These are phyloP conservation scores for Saccharomycopsis microspora DNA, from an alignment of 805 yeast genomes.

Conservation along the genomic window DNA sequence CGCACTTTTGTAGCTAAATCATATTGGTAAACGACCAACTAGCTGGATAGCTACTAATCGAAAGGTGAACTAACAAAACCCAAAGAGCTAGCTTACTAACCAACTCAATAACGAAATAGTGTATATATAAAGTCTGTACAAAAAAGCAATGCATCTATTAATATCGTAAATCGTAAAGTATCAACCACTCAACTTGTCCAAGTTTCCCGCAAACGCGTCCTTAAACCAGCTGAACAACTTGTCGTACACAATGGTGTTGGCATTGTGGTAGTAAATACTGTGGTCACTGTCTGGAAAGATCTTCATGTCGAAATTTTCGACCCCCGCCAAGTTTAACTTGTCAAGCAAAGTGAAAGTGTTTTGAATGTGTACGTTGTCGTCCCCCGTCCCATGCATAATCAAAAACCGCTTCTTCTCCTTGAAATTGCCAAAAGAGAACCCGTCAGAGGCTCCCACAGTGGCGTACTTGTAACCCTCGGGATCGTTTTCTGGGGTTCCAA, in stretches of 20 bases:
- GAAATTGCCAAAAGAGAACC: constrained; percentile 29
- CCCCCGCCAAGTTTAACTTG: constrained; percentile 39
- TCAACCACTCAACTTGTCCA: constrained; percentile 19
- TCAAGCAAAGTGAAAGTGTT: constrained; percentile 74
- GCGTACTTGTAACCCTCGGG: constrained; percentile 47
- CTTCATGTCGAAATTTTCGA: constrained; percentile 77
- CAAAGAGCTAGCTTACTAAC: neutral
- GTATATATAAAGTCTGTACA: too few relatives aligned
- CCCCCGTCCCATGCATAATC: constrained; percentile 94
- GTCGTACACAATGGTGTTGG: constrained; percentile 60
- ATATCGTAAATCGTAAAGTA: neutral
- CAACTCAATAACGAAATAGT: too few relatives aligned
- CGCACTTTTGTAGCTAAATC: too few relatives aligned
- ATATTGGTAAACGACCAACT: too few relatives aligned
- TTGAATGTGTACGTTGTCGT: constrained; percentile 94
- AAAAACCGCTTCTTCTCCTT: constrained; percentile 55
- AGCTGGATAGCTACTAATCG: too few relatives aligned
- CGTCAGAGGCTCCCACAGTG: constrained; percentile 28
- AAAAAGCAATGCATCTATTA: too few relatives aligned
- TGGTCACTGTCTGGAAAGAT: constrained; percentile 93
- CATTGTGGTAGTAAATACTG: constrained; percentile 69
- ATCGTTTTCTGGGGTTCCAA: constrained; percentile 73
- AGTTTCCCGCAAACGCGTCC: constrained; percentile 39
- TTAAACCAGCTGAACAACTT: constrained; percentile 59
- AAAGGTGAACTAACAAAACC: neutral